Conservation (phyloP, 768 basidiomycete genomes). For the Mycena leptocephala region DNA sequence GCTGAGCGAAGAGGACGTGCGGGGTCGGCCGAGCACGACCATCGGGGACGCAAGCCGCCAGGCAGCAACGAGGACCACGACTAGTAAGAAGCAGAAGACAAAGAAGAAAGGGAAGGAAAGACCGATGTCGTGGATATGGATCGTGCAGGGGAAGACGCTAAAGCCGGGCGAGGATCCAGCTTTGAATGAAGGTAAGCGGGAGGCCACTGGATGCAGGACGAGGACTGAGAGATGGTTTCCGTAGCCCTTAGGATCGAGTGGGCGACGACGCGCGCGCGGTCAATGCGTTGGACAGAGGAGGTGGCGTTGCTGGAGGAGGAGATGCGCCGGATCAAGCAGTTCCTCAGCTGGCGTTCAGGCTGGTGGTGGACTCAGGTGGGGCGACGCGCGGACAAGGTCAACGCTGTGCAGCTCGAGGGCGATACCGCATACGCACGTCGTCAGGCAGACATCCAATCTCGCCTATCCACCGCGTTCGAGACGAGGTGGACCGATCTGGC, state of each 20-base stretch:
- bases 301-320: slow-evolving; percentile 42
- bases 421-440: too few relatives aligned
- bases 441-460: slow-evolving; percentile 10
- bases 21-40: not conserved
- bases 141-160: not conserved
- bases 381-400: not conserved
- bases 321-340: slow-evolving; percentile 35
- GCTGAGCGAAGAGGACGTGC: slow-evolving; percentile 13
- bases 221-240: too few relatives aligned
- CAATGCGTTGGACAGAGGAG: slow-evolving; percentile 37
- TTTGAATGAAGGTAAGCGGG: not conserved
- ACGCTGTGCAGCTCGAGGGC: slow-evolving; percentile 6
- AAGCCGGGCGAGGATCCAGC: not conserved
- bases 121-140: slow-evolving; percentile 6
- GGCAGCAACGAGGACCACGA: too few relatives aligned
- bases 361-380: slow-evolving; percentile 31
- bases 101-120: not conserved
- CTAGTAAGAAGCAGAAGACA: not conserved
- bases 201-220: rapidly evolving
- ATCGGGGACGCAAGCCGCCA: not conserved
- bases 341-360: slow-evolving; percentile 30
- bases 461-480: too few relatives aligned
- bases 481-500: too few relatives aligned
- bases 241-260: slow-evolving; percentile 23
- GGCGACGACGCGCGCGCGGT: not conserved